Evolutionary conservation across 2,329 filamentous ascomycete genomes (phyloP).

Genomic region (Dactylellina drechsleri): DNA sequence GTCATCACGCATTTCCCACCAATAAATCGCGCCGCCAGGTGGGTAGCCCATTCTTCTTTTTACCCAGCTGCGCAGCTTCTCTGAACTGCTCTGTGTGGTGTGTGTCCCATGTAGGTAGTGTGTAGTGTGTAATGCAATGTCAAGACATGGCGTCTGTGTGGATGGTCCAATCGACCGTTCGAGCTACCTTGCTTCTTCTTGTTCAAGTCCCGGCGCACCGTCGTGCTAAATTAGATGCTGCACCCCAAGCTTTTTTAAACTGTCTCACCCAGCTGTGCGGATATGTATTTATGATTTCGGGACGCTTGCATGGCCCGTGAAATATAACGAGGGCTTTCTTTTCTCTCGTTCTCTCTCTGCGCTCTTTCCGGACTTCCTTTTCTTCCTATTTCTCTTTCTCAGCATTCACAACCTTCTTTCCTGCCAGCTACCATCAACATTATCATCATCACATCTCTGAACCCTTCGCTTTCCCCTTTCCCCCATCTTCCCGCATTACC

Average conservation of each 20-base stretch:
- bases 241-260: constrained; percentile 37
- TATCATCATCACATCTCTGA: no score
- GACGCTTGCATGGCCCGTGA: constrained; percentile 36
- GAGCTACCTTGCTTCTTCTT: no score
- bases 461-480: neutral
- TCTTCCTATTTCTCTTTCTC: constrained; percentile 9
- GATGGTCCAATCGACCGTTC: no score
- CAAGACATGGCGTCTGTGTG: no score
- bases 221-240: constrained; percentile 22
- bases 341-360: constrained; percentile 25
- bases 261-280: constrained; percentile 34
- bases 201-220: no score
- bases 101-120: no score
- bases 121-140: no score
- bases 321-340: constrained; percentile 43
- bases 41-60: neutral
- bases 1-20: constrained; percentile 54
- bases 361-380: constrained; percentile 10
- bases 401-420: constrained; percentile 57
- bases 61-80: no score
- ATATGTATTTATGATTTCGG: constrained; percentile 3
- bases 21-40: constrained; percentile 49
- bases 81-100: no score
- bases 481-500: no score
- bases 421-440: neutral